A percentile compares a stretch with the other conserved stretches of the same genome.
Conservation (phyloP, 192 early-diverging fungal genomes). For the Umbelopsis ramanniana region DNA sequence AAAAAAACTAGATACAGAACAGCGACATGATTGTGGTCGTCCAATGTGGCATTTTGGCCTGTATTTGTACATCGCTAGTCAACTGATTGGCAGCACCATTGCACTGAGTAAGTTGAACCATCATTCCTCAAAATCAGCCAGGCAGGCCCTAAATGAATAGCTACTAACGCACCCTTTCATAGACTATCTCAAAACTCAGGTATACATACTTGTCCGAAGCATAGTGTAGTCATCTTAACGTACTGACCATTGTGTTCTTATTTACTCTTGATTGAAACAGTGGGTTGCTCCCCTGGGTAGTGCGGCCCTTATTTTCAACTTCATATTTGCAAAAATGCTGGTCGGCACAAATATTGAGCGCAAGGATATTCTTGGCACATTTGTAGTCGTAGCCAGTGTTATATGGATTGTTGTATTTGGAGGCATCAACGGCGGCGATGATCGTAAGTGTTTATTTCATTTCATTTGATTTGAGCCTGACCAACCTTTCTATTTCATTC, state of each 20-base stretch:
- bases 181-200: conserved; percentile 67
- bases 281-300: conserved; percentile 64
- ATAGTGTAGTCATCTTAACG: background rate
- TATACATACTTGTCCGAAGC: background rate
- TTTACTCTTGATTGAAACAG: conserved; percentile 8
- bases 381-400: conserved; percentile 57
- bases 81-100: conserved; percentile 58
- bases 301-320: conserved; percentile 63
- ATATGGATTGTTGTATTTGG: conserved; percentile 65
- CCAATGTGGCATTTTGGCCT: conserved; percentile 65
- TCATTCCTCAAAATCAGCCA: too few relatives aligned
- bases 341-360: conserved; percentile 57
- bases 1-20: conserved; percentile 35
- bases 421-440: conserved; percentile 52
- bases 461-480: background rate
- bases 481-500: background rate
- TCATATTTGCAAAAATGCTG: conserved; percentile 62
- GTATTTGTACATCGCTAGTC: conserved; percentile 56
- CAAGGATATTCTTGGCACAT: conserved; percentile 56
- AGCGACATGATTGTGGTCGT: conserved; percentile 59
- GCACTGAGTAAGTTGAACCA: conserved; percentile 54
- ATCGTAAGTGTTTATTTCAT: conserved; percentile 47
- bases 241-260: background rate
- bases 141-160: too few relatives aligned
- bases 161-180: background rate